These are phyloP conservation scores for Crataegus laevigata DNA, from an alignment of 306 rosid species.

Conservation along the genomic window DNA sequence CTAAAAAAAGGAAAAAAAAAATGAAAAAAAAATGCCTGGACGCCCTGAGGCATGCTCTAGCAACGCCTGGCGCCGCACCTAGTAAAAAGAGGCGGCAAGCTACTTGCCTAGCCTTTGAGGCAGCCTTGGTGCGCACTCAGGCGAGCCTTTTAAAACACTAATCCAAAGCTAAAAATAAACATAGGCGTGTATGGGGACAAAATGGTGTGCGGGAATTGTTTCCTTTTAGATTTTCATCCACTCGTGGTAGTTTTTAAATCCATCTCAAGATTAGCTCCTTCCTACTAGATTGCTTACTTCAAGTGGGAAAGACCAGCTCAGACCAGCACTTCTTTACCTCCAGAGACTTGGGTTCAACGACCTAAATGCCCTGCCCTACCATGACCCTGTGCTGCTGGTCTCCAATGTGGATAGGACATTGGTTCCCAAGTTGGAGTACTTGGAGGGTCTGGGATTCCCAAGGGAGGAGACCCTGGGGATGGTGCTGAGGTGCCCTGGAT, in stretches of 20 bases:
- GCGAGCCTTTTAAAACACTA: too few species aligned
- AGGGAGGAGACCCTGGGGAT: conserved; percentile 42
- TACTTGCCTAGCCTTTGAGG: too few species aligned
- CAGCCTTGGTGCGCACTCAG: too few species aligned
- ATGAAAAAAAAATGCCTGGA: too few species aligned
- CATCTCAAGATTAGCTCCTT: conserved; percentile 7
- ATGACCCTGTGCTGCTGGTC: conserved; percentile 61
- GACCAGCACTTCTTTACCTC: conserved; percentile 60
- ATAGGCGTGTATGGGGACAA: neutral
- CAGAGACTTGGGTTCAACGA: conserved; percentile 68
- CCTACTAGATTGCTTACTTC: conserved; percentile 75
- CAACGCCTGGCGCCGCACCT: too few species aligned
- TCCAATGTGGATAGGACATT: conserved; percentile 69
- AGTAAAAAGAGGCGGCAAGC: too few species aligned
- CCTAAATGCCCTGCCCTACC: conserved; percentile 49
- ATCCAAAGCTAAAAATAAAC: too few species aligned
- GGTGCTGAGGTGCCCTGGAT: conserved; percentile 69
- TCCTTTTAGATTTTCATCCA: neutral
- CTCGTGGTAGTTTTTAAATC: neutral
- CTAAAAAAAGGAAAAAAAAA: too few species aligned
- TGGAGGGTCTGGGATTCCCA: conserved; percentile 53
- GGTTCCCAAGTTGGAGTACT: conserved; percentile 54
- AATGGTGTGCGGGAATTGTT: too few species aligned
- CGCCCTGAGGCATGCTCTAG: too few species aligned
- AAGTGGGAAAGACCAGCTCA: conserved; percentile 68